These are phyloP conservation scores for Strobilomyces confusus DNA, from an alignment of 768 basidiomycete genomes.

Conservation along the genomic window DNA sequence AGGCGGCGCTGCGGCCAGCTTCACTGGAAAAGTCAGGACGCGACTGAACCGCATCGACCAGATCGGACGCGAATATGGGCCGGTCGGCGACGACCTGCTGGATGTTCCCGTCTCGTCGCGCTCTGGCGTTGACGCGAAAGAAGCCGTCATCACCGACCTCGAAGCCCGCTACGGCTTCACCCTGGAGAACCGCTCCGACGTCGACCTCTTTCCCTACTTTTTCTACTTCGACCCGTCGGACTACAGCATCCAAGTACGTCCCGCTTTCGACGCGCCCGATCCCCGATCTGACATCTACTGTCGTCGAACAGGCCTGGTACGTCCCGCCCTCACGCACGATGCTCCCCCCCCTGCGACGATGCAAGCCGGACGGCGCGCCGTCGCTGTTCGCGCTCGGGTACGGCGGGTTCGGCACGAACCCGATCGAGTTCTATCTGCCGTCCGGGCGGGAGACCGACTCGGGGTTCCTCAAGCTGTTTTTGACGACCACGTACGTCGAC, in stretches of 20 bases:
- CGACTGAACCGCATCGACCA: slow-evolving; percentile 8
- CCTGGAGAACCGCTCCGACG: slow-evolving; percentile 13
- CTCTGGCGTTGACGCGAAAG: slow-evolving; percentile 3
- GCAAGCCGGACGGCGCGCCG: not conserved
- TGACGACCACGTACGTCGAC: slow-evolving; percentile 20
- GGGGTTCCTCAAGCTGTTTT: slow-evolving; percentile 21
- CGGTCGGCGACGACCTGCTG: slow-evolving; percentile 12
- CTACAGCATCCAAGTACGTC: slow-evolving; percentile 15
- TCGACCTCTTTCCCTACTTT: slow-evolving; percentile 21
- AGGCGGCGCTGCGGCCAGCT: slow-evolving; percentile 4
- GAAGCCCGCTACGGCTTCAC: slow-evolving; percentile 13
- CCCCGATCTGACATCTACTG: not conserved
- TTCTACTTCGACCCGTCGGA: slow-evolving; percentile 24
- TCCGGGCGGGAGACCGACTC: slow-evolving; percentile 5
- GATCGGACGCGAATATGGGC: not conserved
- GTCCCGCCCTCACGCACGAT: slow-evolving; percentile 1
- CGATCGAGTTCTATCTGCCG: slow-evolving; percentile 16
- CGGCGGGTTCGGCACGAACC: slow-evolving; percentile 17
- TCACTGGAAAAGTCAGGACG: slow-evolving; percentile 10
- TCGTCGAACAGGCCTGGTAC: slow-evolving; percentile 16
- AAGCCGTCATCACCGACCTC: slow-evolving; percentile 14
- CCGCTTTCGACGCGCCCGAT: not conserved
- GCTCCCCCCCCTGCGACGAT: slow-evolving; percentile 9
- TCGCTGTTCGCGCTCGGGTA: slow-evolving; percentile 20
- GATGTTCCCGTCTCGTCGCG: not conserved